Evolutionary conservation across 2,329 filamentous ascomycete genomes (phyloP).

Genomic region (Sclerotiophoma versabilis): DNA sequence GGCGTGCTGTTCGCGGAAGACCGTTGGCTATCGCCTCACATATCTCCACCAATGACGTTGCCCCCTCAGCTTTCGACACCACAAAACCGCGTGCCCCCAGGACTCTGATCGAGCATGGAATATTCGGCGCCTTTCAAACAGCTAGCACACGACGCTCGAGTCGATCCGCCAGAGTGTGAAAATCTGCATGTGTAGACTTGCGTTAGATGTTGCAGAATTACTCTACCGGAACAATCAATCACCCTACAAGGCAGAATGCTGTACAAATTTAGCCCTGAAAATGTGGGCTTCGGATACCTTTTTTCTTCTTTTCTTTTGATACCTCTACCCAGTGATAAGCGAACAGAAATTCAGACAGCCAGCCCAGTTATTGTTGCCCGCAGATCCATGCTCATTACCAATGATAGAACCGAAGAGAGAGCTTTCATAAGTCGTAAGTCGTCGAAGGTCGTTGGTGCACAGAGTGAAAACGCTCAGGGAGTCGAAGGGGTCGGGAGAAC

Average conservation of each 20-base stretch:
- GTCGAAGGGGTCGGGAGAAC: background rate
- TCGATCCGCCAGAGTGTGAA: too few species aligned
- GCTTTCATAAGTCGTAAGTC: background rate
- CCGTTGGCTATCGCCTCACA: background rate
- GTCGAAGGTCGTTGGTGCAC: background rate
- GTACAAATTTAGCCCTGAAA: background rate
- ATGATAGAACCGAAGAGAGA: background rate
- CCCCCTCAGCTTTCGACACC: background rate
- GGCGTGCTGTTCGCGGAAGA: slow-evolving; percentile 6
- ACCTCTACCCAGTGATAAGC: background rate
- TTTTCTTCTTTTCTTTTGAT: background rate
- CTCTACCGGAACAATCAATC: background rate
- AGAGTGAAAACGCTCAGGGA: background rate
- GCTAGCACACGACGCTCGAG: too few species aligned
- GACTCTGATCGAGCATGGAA: too few species aligned
- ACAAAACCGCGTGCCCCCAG: background rate
- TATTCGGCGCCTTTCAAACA: too few species aligned
- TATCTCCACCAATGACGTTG: slow-evolving; percentile 9
- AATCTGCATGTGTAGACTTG: background rate
- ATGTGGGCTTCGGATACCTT: background rate
- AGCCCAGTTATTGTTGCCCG: background rate
- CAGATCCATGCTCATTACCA: background rate
- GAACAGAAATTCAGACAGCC: slow-evolving; percentile 16
- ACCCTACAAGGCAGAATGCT: background rate
- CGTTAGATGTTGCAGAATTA: background rate